Evolutionary conservation across 192 early-diverging fungal species (phyloP).

Genomic region (Kickxella alabastrina): DNA sequence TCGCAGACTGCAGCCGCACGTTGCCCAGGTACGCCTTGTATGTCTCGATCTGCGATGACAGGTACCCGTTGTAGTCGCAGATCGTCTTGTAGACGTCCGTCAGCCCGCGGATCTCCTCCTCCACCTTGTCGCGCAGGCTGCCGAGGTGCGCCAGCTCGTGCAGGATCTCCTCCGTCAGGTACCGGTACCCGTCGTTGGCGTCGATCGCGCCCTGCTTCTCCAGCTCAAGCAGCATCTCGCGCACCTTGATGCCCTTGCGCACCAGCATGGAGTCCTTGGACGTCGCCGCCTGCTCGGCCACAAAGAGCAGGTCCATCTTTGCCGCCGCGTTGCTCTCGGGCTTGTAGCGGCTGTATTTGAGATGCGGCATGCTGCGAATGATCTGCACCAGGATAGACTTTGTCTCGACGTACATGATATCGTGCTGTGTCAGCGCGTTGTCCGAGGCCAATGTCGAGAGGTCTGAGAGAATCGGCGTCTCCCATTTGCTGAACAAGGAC

Average conservation of each 20-base stretch:
- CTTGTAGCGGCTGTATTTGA: conserved; percentile 52
- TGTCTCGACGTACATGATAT: conserved; percentile 93
- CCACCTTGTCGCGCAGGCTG: conserved; percentile 82
- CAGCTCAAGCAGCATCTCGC: conserved; percentile 88
- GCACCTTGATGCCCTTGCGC: conserved; percentile 91
- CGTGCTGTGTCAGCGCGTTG: conserved; percentile 87
- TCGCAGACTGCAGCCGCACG: conserved; percentile 65
- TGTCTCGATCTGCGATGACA: conserved; percentile 81
- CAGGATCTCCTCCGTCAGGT: conserved; percentile 84
- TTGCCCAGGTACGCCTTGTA: conserved; percentile 96
- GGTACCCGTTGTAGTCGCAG: conserved; percentile 89
- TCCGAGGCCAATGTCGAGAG: conserved; percentile 80
- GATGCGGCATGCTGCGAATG: conserved; percentile 78
- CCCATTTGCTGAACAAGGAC: conserved; percentile 45
- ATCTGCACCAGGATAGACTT: conserved; percentile 93
- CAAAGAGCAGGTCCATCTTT: conserved; percentile 55
- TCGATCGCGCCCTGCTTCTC: conserved; percentile 75
- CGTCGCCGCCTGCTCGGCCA: conserved; percentile 82
- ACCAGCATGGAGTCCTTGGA: conserved; percentile 84
- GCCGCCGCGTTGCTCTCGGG: conserved; percentile 48
- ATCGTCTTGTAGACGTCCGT: conserved; percentile 90
- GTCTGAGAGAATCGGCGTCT: conserved; percentile 54
- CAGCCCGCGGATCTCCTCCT: conserved; percentile 72
- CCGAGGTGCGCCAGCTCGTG: conserved; percentile 90
- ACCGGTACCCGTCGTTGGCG: conserved; percentile 65